Evolutionary conservation across 345 rosid genomes (phyloP).

Genomic region (Melaleuca alternifolia): DNA sequence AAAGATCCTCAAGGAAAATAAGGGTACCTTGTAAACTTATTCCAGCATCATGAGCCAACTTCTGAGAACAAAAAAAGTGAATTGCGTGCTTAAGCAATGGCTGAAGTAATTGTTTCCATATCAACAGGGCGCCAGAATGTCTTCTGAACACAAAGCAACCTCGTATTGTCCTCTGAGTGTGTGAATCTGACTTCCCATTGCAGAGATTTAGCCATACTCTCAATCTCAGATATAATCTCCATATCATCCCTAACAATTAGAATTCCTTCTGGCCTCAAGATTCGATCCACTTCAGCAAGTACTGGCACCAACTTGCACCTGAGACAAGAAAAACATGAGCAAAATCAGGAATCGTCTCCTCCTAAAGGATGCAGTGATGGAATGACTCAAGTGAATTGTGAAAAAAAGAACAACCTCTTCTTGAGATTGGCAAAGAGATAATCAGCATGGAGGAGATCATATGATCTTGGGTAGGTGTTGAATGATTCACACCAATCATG

Average conservation of each 20-base stretch:
- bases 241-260: conserved; percentile 55
- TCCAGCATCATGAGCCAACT: background rate
- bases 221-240: conserved; percentile 48
- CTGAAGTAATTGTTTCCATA: conserved; percentile 36
- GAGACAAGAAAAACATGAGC: background rate
- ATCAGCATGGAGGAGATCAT: conserved; percentile 81
- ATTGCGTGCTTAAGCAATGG: conserved; percentile 24
- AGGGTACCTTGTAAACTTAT: background rate
- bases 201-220: conserved; percentile 51
- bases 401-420: conserved; percentile 36
- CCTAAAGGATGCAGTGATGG: background rate
- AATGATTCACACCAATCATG: conserved; percentile 96
- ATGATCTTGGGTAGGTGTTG: conserved; percentile 80
- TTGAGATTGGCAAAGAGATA: conserved; percentile 59
- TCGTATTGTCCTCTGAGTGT: conserved; percentile 40
- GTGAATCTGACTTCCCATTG: conserved; percentile 50
- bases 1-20: background rate
- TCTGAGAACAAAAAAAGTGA: background rate
- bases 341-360: background rate
- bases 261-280: conserved; percentile 76
- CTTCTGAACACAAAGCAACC: conserved; percentile 53
- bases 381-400: background rate
- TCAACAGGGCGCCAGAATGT: conserved; percentile 71
- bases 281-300: conserved; percentile 71
- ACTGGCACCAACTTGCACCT: conserved; percentile 61